phyloP scores from a whole-genome alignment of 176 grass and related monocot species.

The Avena atlantica region DNA sequence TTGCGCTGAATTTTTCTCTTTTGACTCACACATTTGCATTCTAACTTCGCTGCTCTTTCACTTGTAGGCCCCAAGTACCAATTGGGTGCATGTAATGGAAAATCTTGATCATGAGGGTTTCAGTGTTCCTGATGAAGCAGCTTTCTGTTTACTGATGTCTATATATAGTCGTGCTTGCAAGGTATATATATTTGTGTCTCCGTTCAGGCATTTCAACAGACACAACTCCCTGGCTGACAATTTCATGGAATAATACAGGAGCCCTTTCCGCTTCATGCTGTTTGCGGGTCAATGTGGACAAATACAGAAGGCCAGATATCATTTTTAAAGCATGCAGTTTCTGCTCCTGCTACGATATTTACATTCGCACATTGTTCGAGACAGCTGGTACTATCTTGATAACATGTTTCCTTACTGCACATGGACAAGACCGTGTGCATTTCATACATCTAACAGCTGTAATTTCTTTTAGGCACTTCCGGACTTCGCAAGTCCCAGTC shows the following conservation, averaged over 20 bases:
- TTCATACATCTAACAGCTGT: slow-evolving; percentile 31
- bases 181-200: slow-evolving; percentile 44
- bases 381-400: slow-evolving; percentile 48
- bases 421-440: background rate
- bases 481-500: slow-evolving; percentile 60
- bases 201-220: slow-evolving; percentile 16
- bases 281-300: slow-evolving; percentile 87
- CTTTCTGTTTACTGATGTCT: slow-evolving; percentile 71
- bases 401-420: background rate
- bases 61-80: slow-evolving; percentile 69
- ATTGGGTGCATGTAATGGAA: slow-evolving; percentile 79
- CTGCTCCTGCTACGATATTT: slow-evolving; percentile 61
- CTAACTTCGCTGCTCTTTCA: slow-evolving; percentile 29
- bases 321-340: slow-evolving; percentile 73
- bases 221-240: slow-evolving; percentile 39
- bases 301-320: slow-evolving; percentile 85
- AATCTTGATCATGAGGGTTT: slow-evolving; percentile 88
- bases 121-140: slow-evolving; percentile 73
- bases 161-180: slow-evolving; percentile 71
- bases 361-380: slow-evolving; percentile 74
- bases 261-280: slow-evolving; percentile 82
- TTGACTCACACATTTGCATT: slow-evolving; percentile 32
- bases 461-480: slow-evolving; percentile 55
- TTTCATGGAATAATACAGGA: slow-evolving; percentile 57
- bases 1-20: slow-evolving; percentile 24